Evolutionary conservation across 192 early-diverging fungal genomes (phyloP).

Genomic region (Coemansia sp.): DNA sequence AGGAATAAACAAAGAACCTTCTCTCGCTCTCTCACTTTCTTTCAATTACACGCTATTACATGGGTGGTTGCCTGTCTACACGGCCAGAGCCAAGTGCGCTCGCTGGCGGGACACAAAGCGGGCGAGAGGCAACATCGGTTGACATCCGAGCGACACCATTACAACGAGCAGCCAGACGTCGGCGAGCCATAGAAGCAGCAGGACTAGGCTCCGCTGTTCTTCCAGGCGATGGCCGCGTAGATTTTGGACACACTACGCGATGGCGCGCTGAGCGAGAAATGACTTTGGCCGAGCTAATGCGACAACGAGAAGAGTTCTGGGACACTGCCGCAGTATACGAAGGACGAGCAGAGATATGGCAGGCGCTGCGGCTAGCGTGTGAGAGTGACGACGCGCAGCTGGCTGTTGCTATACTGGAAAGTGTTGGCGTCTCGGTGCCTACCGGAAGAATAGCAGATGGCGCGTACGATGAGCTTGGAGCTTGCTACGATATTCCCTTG

Average conservation of each 20-base stretch:
- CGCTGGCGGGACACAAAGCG: background rate
- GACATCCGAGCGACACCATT: background rate
- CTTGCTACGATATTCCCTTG: constrained; percentile 66
- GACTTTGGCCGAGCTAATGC: constrained; percentile 37
- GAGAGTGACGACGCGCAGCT: constrained; percentile 56
- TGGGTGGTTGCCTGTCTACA: constrained; percentile 8
- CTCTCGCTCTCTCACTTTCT: background rate
- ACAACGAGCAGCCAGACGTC: constrained; percentile 4
- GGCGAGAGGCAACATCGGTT: background rate
- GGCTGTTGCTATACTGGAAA: constrained; percentile 68
- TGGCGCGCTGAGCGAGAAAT: constrained; percentile 22
- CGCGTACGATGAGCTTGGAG: constrained; percentile 80
- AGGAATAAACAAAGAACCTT: background rate
- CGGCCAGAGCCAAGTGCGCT: background rate
- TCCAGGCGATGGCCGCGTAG: constrained; percentile 7
- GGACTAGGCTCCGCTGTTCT: background rate
- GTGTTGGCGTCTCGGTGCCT: constrained; percentile 68
- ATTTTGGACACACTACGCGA: constrained; percentile 25
- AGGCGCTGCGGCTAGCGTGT: constrained; percentile 66
- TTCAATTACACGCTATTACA: background rate
- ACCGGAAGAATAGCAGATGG: constrained; percentile 73
- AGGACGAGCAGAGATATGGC: constrained; percentile 77
- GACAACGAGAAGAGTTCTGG: constrained; percentile 70
- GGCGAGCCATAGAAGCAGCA: background rate
- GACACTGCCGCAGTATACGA: constrained; percentile 73